Base-by-base conservation (phyloP, 129 eudicot species). In the Cynara cardunculus region DNA sequence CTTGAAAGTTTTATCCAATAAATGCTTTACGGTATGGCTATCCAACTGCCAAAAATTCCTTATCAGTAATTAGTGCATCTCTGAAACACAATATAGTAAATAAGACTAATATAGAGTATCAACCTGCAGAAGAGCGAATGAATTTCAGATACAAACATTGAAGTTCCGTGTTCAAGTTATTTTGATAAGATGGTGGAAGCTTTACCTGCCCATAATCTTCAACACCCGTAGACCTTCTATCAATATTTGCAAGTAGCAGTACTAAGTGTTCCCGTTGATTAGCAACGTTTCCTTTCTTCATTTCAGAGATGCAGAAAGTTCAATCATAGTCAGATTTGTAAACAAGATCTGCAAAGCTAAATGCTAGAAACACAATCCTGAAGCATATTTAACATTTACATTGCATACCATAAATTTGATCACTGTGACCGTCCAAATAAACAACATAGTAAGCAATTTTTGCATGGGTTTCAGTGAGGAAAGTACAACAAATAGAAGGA, bases 261-360 rank as follows among this genome's bases (percentile, higher is more conserved):
- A 96, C 85, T 73, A 96, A 88, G 90, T 96, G 99, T 85, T 96
- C 99, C 87, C 99, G 83, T 81, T 96, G 99, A 86, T 96, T 96
- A 27, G 98, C 98, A 22, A 91, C 99, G 73, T 96, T 96, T 91
- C 98, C 98, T 93, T 96, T 93, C 99, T 96, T 85, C 89, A 91
- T 72, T 73, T 28, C 37, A 76, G 30, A 78, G 44, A 85, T 73
- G 5, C 16, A 49, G 46, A 80, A 26, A 49, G 71, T 21, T 61
- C 67, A 34, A 68, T 35, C 31, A 80, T 32, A 78, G 78, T 83
- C 77, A 85, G 85, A 82, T 71, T 71, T 19, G 44, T 69, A 22
- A 73, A 61, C 30, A 74, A 70, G 25, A 19, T 25, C 11, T 53
- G 25, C 72, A 71, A 75, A 34, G 35, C 66, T 25, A 72, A 68